phyloP scores from a whole-genome alignment of 2,329 filamentous ascomycete species.

The Beauveria bassiana region DNA sequence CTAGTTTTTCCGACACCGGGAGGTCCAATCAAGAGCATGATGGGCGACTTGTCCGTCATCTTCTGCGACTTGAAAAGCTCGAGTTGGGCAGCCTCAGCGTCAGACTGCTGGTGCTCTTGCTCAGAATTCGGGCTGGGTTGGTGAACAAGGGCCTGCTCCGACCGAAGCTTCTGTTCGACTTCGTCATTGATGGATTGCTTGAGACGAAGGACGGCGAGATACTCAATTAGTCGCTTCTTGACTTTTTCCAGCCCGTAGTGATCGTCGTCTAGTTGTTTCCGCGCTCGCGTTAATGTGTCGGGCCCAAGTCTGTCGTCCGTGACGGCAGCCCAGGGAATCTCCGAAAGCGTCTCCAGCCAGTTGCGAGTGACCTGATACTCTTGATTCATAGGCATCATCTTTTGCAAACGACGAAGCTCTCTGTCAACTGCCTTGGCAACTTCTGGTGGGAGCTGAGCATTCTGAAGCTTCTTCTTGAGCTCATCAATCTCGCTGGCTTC shows the following conservation, averaged over 20 bases:
- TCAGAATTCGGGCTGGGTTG: slow-evolving; percentile 31
- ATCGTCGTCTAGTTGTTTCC: slow-evolving; percentile 88
- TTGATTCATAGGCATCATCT: slow-evolving; percentile 94
- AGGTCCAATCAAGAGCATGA: slow-evolving; percentile 84
- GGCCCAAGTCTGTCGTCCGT: slow-evolving; percentile 82
- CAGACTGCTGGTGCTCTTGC: slow-evolving; percentile 21
- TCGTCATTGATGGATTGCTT: slow-evolving; percentile 87
- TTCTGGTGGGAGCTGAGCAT: slow-evolving; percentile 73
- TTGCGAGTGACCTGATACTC: slow-evolving; percentile 92
- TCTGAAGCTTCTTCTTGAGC: slow-evolving; percentile 77
- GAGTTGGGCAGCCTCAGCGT: slow-evolving; percentile 50
- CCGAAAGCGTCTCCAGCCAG: slow-evolving; percentile 86
- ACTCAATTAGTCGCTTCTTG: slow-evolving; percentile 92
- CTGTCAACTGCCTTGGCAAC: slow-evolving; percentile 85
- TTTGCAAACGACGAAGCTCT: slow-evolving; percentile 79
- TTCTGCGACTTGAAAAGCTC: slow-evolving; percentile 72
- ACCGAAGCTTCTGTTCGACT: slow-evolving; percentile 71
- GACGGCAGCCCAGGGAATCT: slow-evolving; percentile 83
- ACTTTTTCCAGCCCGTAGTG: slow-evolving; percentile 96
- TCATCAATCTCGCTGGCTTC: slow-evolving; percentile 88
- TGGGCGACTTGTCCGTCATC: slow-evolving; percentile 91
- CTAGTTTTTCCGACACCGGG: slow-evolving; percentile 96
- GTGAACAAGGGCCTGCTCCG: slow-evolving; percentile 38
- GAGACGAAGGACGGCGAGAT: slow-evolving; percentile 88
- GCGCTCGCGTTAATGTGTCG: slow-evolving; percentile 69